Conservation (phyloP, 73 alveolate species). For the Symbiodinium natans region DNA sequence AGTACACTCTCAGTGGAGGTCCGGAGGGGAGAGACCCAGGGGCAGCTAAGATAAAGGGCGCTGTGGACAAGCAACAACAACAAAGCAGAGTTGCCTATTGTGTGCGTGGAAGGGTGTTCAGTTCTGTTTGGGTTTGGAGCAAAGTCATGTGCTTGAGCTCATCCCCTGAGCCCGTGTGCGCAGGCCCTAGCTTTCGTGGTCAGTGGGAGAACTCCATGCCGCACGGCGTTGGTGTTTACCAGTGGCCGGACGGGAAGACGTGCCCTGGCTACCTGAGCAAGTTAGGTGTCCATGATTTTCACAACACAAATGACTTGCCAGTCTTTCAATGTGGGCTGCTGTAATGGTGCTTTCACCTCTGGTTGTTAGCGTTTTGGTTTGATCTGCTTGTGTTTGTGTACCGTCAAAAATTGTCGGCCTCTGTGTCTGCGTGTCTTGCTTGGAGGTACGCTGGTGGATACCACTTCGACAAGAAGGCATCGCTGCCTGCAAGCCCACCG, state of each 20-base stretch:
- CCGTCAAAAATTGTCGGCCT: no score
- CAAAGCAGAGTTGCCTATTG: no score
- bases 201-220: conserved; percentile 92
- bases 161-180: no score
- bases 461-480: conserved; percentile 88
- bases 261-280: neutral
- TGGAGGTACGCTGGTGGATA: conserved; percentile 60
- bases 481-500: neutral
- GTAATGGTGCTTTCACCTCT: neutral
- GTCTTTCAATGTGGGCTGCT: no score
- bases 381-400: neutral
- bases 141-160: no score
- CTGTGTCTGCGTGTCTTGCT: no score
- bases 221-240: conserved; percentile 78
- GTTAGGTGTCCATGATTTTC: neutral
- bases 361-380: neutral
- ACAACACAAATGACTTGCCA: no score
- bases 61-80: no score
- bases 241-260: conserved; percentile 89
- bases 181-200: conserved; percentile 80
- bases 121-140: no score
- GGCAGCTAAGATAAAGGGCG: no score
- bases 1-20: conserved; percentile 88
- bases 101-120: no score
- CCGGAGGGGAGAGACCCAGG: no score